Evolutionary conservation across 1,284 basidiomycete genomes (phyloP).

Genomic region (Psilocybe mexicana): DNA sequence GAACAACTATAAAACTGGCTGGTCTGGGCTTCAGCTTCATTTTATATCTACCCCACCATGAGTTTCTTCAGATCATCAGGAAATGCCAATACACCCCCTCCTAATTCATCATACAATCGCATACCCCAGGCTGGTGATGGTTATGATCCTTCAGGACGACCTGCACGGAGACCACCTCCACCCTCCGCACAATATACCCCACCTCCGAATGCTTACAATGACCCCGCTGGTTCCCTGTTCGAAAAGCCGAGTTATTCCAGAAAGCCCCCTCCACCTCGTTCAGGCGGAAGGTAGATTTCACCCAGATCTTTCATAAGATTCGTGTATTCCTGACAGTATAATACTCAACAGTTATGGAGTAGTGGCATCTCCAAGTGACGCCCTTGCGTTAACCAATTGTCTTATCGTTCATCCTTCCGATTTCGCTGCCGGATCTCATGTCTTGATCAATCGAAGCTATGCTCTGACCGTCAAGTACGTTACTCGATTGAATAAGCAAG

Average conservation of each 20-base stretch:
- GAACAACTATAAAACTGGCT: not conserved
- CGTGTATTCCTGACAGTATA: not conserved
- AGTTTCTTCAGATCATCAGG: constrained; percentile 51
- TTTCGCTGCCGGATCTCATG: constrained; percentile 72
- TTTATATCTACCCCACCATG: constrained; percentile 24
- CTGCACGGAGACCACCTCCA: constrained; percentile 33
- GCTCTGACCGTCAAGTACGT: constrained; percentile 74
- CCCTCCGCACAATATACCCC: constrained; percentile 41
- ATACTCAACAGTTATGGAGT: constrained; percentile 54
- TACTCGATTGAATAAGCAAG: not conserved
- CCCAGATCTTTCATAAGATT: not conserved
- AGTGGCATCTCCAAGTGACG: constrained; percentile 55
- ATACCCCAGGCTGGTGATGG: constrained; percentile 36
- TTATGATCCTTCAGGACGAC: constrained; percentile 27
- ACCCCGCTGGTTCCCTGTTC: constrained; percentile 46
- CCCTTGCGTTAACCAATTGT: constrained; percentile 81
- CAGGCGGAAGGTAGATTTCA: constrained; percentile 43
- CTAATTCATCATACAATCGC: constrained; percentile 47
- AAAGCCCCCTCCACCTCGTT: constrained; percentile 38
- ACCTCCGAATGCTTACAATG: constrained; percentile 52
- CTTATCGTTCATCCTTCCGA: constrained; percentile 78
- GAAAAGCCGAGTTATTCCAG: constrained; percentile 52
- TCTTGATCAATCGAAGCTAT: constrained; percentile 70
- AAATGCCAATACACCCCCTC: constrained; percentile 39
- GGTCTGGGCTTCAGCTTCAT: not conserved